Evolutionary conservation across 257 asterid genomes (phyloP).

Genomic region (Solanum gracilifrons): DNA sequence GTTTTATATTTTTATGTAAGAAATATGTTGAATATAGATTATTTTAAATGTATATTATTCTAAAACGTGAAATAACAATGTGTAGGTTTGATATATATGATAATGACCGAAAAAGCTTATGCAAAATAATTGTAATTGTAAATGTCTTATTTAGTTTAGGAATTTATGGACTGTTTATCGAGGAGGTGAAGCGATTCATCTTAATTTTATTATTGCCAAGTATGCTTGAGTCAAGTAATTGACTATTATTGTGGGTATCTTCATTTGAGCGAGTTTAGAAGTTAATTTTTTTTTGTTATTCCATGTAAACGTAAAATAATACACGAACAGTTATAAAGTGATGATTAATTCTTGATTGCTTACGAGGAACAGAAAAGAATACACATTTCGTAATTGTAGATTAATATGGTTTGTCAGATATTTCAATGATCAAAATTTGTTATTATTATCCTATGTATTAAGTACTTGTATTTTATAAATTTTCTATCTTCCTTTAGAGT

Average conservation of each 20-base stretch:
- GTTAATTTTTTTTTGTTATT: background rate
- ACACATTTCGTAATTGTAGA: background rate
- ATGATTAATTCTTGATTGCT: background rate
- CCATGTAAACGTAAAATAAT: background rate
- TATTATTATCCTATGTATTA: background rate
- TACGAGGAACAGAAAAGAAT: background rate
- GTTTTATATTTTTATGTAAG: background rate
- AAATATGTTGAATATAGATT: background rate
- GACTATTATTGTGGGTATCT: background rate
- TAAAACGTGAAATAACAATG: background rate
- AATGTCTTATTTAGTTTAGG: background rate
- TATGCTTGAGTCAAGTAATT: background rate
- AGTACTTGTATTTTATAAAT: background rate
- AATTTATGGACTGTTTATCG: fast-evolving
- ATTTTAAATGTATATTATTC: background rate
- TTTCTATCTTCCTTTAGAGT: background rate
- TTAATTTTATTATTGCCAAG: background rate
- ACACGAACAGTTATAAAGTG: background rate
- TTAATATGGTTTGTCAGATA: background rate
- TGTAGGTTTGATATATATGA: background rate
- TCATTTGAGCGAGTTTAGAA: background rate
- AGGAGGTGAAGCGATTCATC: background rate
- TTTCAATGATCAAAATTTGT: background rate
- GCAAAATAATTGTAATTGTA: background rate
- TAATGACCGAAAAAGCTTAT: background rate